These are phyloP conservation scores for Phytomonas serpens DNA, from an alignment of 208 protist species.

Conservation along the genomic window DNA sequence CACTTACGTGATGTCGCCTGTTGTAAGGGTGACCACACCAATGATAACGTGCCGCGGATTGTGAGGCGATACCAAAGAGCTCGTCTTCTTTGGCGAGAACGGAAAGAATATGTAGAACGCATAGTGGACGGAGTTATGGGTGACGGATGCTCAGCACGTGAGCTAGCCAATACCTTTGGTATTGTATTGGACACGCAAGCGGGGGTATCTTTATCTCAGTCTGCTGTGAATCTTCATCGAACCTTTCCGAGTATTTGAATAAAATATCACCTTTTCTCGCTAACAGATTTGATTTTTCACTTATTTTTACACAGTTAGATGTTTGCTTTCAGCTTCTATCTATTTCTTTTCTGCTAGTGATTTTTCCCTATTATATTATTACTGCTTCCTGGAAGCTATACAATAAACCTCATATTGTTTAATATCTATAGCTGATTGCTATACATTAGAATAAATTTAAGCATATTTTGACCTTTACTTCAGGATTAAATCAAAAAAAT, in stretches of 20 bases:
- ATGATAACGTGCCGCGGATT: constrained; percentile 12
- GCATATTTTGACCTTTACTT: background rate
- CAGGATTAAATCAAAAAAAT: background rate
- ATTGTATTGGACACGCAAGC: constrained; percentile 53
- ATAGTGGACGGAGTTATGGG: constrained; percentile 57
- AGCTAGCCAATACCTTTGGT: constrained; percentile 45
- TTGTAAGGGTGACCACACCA: background rate
- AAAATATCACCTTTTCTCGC: background rate
- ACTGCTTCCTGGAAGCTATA: background rate
- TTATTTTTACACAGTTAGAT: background rate
- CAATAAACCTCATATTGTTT: background rate
- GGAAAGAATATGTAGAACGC: constrained; percentile 52
- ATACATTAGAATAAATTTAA: background rate
- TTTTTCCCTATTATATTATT: constrained; percentile 3
- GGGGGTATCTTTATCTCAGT: constrained; percentile 37
- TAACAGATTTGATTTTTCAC: background rate
- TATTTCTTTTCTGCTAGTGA: background rate
- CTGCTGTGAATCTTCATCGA: constrained; percentile 29
- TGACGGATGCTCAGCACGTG: constrained; percentile 30
- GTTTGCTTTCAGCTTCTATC: constrained; percentile 3
- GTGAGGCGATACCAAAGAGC: constrained; percentile 38
- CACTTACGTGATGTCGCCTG: background rate
- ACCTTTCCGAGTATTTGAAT: background rate
- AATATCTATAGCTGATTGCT: background rate
- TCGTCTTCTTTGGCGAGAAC: constrained; percentile 52